Evolutionary conservation across 495 filamentous ascomycete genomes (phyloP).

Genomic region (Articulospora tetracladia): DNA sequence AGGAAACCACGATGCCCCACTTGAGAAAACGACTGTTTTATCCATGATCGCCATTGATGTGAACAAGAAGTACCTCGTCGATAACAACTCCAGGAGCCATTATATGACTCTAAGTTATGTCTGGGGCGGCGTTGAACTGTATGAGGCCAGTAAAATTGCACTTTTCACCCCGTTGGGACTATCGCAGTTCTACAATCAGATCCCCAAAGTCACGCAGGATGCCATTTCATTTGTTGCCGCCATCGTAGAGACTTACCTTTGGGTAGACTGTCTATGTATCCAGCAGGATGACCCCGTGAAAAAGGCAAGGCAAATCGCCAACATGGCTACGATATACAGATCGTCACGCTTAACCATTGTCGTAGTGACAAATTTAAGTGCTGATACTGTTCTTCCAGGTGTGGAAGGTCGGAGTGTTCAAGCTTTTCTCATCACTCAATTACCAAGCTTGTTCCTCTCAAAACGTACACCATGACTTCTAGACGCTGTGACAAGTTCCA

Average conservation of each 20-base stretch:
- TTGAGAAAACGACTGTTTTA: background rate
- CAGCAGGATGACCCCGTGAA: background rate
- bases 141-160: background rate
- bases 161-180: background rate
- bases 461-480: background rate
- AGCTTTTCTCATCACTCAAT: background rate
- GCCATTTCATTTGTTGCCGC: background rate
- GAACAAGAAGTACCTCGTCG: background rate
- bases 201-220: background rate
- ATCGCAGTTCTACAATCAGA: background rate
- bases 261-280: constrained; percentile 1
- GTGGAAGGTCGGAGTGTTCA: background rate
- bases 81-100: background rate
- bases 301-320: background rate
- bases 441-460: background rate
- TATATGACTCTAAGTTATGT: constrained; percentile 1
- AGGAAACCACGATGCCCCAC: background rate
- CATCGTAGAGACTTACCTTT: background rate
- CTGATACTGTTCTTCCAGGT: background rate
- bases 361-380: background rate
- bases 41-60: background rate
- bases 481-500: constrained; percentile 31
- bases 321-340: background rate
- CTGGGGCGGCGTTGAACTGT: background rate
- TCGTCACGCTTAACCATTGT: background rate